Conservation (phyloP, 2,329 filamentous ascomycete species). For the Fusarium odoratissimum region DNA sequence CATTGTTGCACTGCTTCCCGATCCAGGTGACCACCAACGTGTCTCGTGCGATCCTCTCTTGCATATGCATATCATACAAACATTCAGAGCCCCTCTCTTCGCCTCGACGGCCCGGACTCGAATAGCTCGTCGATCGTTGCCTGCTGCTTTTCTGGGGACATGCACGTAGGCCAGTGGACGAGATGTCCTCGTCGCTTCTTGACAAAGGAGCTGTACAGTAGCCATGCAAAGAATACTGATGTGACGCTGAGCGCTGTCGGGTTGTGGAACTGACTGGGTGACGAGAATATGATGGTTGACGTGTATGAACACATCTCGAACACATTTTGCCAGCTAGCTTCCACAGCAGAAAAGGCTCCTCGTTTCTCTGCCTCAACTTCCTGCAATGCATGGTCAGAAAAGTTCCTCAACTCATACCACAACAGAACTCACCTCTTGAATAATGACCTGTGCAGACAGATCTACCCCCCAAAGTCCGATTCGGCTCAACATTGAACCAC, state of each 20-base stretch:
- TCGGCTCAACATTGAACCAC: constrained; percentile 65
- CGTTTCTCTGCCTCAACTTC: constrained; percentile 66
- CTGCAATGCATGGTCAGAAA: constrained; percentile 48
- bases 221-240: constrained; percentile 56
- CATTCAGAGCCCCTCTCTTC: constrained; percentile 36
- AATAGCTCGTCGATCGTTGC: constrained; percentile 38
- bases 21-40: constrained; percentile 42
- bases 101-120: constrained; percentile 32
- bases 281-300: constrained; percentile 72
- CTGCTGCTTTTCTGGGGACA: constrained; percentile 43
- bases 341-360: constrained; percentile 76
- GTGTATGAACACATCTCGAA: constrained; percentile 77
- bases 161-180: constrained; percentile 47
- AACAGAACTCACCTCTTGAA: constrained; percentile 64
- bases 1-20: constrained; percentile 38
- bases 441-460: constrained; percentile 67
- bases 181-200: constrained; percentile 49
- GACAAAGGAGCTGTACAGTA: constrained; percentile 48
- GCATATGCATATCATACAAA: constrained; percentile 26
- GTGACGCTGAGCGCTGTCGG: constrained; percentile 69
- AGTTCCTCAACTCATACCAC: not conserved
- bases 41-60: constrained; percentile 37
- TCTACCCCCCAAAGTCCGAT: constrained; percentile 73
- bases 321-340: constrained; percentile 74
- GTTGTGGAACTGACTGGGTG: constrained; percentile 72